Base-by-base conservation (phyloP, 2,329 filamentous ascomycete species). In the Tolypocladium album region DNA sequence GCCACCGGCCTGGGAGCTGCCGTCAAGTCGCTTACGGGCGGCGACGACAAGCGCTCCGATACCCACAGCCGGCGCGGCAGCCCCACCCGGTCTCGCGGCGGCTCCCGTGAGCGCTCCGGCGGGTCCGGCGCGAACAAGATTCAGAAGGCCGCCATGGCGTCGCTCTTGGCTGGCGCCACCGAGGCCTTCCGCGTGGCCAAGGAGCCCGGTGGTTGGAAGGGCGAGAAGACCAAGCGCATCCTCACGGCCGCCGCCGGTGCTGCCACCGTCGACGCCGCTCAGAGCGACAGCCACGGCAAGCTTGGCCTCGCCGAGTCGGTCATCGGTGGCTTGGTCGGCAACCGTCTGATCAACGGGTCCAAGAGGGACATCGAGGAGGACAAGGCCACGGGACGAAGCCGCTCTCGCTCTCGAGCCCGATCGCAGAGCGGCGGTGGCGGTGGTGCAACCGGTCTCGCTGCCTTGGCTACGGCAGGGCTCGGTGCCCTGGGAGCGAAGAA, bases 101-200 rank as follows among this genome's bases (percentile, higher is more conserved):
- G 82, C 27, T 83, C 83, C 61, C 81, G 82, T 64, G 83, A 82
- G 39, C 76, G 79, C 59, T 79, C 81, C 52, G 77, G 80, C 60
- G 78, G 78, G 47, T 72, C 69, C 38, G 69, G 70, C 15, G 74
- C 78, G 42, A 80, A 78, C 67, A 89, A 89, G 67, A 83, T 90
- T 55, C 86, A 92, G 65, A 91, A 96, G 75, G 92, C 92, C 40
- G 90, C 92, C 71, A 93, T 94, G 78, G 92, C 93, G 40, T 94
- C 92, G 24, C 80, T 97, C 45, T 83, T 96, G 55, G 92, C 93
- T 38, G 93, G 92, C 67, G 93, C 92, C 47, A 89, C 92, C 59
- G 92, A 97, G 74, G 93, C 93, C 50, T 96, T 96, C 80, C 88
- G 90, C 63, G 87, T 92, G 60, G 87, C 92, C 71, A 96, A 93